Percentiles rank a stretch among this genome's conserved stretches.
Conservation (phyloP, 306 rosid species). For the Pterocarpus macrocarpus region DNA sequence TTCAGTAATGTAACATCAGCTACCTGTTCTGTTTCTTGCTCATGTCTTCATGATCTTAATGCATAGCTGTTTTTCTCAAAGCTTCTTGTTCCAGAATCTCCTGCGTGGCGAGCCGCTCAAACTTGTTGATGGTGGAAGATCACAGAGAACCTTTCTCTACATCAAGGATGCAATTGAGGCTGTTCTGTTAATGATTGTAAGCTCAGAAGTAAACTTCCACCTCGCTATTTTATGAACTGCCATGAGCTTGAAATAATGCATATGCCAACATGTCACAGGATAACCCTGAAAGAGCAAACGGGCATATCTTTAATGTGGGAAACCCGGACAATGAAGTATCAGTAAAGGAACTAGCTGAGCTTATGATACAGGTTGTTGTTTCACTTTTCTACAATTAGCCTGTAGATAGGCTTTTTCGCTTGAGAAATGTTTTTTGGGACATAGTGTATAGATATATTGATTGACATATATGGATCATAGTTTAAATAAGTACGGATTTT, state of each 20-base stretch:
- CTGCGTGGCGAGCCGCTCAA: slow-evolving; percentile 88
- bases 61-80: slow-evolving; percentile 36
- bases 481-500: too few species aligned
- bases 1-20: slow-evolving; percentile 70
- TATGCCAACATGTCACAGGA: slow-evolving; percentile 64
- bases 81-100: slow-evolving; percentile 70
- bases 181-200: slow-evolving; percentile 84
- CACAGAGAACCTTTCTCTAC: slow-evolving; percentile 81
- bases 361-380: slow-evolving; percentile 72
- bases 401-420: background rate
- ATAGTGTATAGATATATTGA: too few species aligned
- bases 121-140: slow-evolving; percentile 86
- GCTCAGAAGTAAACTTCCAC: slow-evolving; percentile 28
- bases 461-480: too few species aligned
- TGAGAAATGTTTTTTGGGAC: too few species aligned
- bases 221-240: background rate
- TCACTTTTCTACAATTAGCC: background rate
- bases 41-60: slow-evolving; percentile 11
- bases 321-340: slow-evolving; percentile 88
- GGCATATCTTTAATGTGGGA: slow-evolving; percentile 85
- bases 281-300: slow-evolving; percentile 84
- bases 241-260: slow-evolving; percentile 21
- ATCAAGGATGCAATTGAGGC: slow-evolving; percentile 91
- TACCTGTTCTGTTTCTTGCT: slow-evolving; percentile 28
- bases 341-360: slow-evolving; percentile 83